A percentile compares a stretch with the other conserved stretches of the same genome.
phyloP scores from a whole-genome alignment of 2,329 filamentous ascomycete species.

The Diaporthe caulivora region DNA sequence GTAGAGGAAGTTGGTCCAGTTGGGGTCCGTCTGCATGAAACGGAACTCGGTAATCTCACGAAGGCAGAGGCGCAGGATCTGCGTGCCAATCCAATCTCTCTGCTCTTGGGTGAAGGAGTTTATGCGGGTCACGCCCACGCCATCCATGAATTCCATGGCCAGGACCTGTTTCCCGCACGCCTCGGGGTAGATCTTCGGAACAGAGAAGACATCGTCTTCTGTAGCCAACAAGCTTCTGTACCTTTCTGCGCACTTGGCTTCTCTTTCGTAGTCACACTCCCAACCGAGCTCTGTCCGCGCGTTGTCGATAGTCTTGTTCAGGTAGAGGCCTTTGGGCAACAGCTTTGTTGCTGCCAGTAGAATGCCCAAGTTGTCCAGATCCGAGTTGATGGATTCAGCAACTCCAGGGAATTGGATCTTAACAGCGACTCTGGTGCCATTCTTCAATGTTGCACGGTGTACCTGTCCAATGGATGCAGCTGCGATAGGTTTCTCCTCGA shows the following conservation, averaged over 20 bases:
- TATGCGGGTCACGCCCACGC: slow-evolving; percentile 86
- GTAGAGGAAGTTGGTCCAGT: slow-evolving; percentile 99
- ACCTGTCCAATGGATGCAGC: slow-evolving; percentile 98
- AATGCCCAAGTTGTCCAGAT: slow-evolving; percentile 92
- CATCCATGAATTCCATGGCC: slow-evolving; percentile 93
- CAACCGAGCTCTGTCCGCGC: slow-evolving; percentile 91
- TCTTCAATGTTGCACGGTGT: slow-evolving; percentile 84
- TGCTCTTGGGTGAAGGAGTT: slow-evolving; percentile 82
- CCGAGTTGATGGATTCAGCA: slow-evolving; percentile 94
- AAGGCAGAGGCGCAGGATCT: slow-evolving; percentile 91
- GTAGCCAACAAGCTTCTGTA: slow-evolving; percentile 84
- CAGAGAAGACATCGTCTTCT: slow-evolving; percentile 79
- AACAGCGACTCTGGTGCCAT: slow-evolving; percentile 83
- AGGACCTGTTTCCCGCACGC: slow-evolving; percentile 89
- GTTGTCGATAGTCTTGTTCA: slow-evolving; percentile 98
- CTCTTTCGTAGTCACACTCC: slow-evolving; percentile 96
- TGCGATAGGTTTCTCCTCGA: slow-evolving; percentile 92
- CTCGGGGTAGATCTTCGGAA: slow-evolving; percentile 82
- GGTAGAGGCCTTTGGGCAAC: slow-evolving; percentile 89
- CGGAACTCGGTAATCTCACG: slow-evolving; percentile 94
- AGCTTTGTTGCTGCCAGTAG: slow-evolving; percentile 91
- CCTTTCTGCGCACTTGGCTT: slow-evolving; percentile 82
- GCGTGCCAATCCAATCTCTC: slow-evolving; percentile 95
- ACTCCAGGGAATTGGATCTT: slow-evolving; percentile 99
- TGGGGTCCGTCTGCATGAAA: slow-evolving; percentile 99